Conservation (phyloP, 1,284 basidiomycete genomes). For the Trichosporon inkin region DNA sequence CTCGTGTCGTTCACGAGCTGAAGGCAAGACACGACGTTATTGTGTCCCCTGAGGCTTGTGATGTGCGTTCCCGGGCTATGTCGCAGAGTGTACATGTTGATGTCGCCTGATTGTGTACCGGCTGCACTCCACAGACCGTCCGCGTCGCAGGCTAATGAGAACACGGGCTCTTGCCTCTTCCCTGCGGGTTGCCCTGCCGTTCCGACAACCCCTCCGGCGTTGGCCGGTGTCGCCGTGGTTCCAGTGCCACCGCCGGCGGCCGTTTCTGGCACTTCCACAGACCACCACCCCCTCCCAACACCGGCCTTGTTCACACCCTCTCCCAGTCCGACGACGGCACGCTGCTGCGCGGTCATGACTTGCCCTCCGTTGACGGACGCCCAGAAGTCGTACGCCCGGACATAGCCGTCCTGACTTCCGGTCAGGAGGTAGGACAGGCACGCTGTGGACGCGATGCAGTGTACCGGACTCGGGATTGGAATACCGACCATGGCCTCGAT, state of each 20-base stretch:
- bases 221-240: neutral
- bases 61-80: conserved; percentile 81
- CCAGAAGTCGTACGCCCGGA: conserved; percentile 89
- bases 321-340: conserved; percentile 81
- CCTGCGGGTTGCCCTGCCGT: neutral
- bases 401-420: conserved; percentile 88
- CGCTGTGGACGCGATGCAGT: conserved; percentile 75
- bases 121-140: conserved; percentile 86
- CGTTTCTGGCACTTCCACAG: conserved; percentile 40
- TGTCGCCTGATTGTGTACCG: conserved; percentile 76
- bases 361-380: conserved; percentile 79
- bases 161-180: conserved; percentile 62
- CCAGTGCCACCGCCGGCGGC: neutral
- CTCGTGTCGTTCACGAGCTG: conserved; percentile 75
- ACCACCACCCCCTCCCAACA: conserved; percentile 83
- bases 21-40: conserved; percentile 79
- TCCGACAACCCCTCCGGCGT: conserved; percentile 17
- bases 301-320: conserved; percentile 89
- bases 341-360: conserved; percentile 81
- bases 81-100: conserved; percentile 86
- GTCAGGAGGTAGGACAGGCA: conserved; percentile 86
- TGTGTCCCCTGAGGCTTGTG: conserved; percentile 67
- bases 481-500: conserved; percentile 92
- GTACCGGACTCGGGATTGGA: conserved; percentile 80
- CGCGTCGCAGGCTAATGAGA: conserved; percentile 79